Conservation (phyloP, 2,329 filamentous ascomycete genomes). For the Colletotrichum shisoi region DNA sequence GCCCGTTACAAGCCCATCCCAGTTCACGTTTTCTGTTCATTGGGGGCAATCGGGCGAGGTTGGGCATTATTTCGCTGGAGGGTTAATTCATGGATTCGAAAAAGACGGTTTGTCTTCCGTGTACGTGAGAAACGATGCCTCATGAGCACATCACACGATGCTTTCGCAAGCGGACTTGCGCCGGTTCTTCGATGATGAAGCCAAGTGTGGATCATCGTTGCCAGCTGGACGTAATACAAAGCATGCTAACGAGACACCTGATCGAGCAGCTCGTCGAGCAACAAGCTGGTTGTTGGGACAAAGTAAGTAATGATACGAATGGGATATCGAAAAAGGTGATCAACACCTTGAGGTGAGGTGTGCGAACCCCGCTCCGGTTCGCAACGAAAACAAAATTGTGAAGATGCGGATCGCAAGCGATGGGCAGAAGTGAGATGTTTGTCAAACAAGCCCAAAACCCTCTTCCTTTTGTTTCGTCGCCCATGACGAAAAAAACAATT, state of each 20-base stretch:
- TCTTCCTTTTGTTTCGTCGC: not conserved
- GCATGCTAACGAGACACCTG: not conserved
- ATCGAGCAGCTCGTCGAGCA: not conserved
- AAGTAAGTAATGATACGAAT: conserved; percentile 21
- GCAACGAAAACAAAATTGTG: conserved; percentile 4
- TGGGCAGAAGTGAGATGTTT: conserved; percentile 10
- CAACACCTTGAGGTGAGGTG: conserved; percentile 17
- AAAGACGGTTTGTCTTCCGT: not conserved
- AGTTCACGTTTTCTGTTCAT: conserved; percentile 31
- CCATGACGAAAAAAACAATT: not conserved
- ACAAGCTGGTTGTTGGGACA: not conserved
- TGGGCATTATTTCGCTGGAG: conserved; percentile 33
- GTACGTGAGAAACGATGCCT: not conserved
- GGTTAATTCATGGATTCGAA: conserved; percentile 39
- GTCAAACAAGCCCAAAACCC: not conserved
- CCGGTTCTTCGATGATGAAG: no score
- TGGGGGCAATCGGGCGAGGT: conserved; percentile 30
- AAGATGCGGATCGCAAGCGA: conserved; percentile 33
- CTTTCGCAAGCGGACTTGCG: no score
- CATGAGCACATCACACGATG: no score
- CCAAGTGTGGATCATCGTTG: no score
- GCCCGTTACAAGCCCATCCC: conserved; percentile 19
- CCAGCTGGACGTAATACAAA: no score
- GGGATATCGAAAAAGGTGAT: conserved; percentile 32
- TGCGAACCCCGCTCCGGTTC: conserved; percentile 21